Base-by-base conservation (phyloP, 2,329 filamentous ascomycete species). In the Leptographium radiaticola region DNA sequence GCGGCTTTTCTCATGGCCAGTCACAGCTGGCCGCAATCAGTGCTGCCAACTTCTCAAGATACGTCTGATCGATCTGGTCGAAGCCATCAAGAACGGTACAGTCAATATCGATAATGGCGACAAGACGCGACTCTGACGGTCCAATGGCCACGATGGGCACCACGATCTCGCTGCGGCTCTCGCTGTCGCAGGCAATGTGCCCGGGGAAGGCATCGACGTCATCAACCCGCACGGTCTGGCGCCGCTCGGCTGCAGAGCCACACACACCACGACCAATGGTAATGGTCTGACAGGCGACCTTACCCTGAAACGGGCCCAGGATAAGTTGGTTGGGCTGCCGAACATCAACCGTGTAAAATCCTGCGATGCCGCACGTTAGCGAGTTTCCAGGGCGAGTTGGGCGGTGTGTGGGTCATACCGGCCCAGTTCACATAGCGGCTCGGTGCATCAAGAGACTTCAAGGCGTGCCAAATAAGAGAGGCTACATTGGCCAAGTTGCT, bases 101-200 rank as follows among this genome's bases (percentile, higher is more conserved):
- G 66, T 93, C 87, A 30, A 91, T 73, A 62, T 93, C 87, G 56
- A 93, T 87, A 58, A 91, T 86, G 2, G 81, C 86, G 25, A 66
- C 65, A 13, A 67, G 59, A 53, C 43, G 25, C 25, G 34, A 31
- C 7, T 31, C 38, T 6, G 15, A 30, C 13, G 18, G n/a, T 10
- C 47, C 47, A 1, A 12, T 20, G 7, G 59, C 63, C 6, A 85
- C 59, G 57, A 91, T 77, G 2, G 87, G 87, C 49, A 91, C 87
- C 18, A 93, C 87, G 64, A 93, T 83, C 71, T 93, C 87, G 64
- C 87, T 90, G 69, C 73, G 79, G 62, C 80, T 87, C 55, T 80
- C 83, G 5, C 79, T 78, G 66, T 93, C 87, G 65, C 87, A 91
- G 11, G 87, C 86, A 63, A 93, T 90, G 65, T 91, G 87, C 2